Percentiles rank a stretch among this genome's conserved stretches.
phyloP scores from a whole-genome alignment of 352 stramenopile species.

The Globisporangium radiosum region DNA sequence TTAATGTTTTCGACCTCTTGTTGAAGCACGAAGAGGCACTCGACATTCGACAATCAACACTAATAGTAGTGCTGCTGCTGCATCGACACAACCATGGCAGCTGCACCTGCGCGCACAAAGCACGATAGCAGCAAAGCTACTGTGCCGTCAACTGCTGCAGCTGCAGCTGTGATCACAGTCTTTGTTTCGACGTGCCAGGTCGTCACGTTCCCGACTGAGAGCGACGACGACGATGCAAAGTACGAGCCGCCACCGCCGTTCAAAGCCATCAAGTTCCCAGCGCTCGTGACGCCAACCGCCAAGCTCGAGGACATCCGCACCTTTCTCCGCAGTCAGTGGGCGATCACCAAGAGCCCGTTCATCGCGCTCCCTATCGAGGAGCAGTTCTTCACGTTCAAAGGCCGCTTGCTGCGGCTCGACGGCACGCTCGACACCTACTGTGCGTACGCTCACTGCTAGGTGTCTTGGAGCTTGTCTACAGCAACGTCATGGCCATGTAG shows the following conservation, averaged over 20 bases:
- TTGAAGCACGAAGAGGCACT: background rate
- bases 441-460: slow-evolving; percentile 15
- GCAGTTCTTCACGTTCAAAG: slow-evolving; percentile 75
- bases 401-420: slow-evolving; percentile 53
- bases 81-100: too few species aligned
- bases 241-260: background rate
- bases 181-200: slow-evolving; percentile 58
- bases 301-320: slow-evolving; percentile 40
- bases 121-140: background rate
- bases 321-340: slow-evolving; percentile 59
- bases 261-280: slow-evolving; percentile 27
- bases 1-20: background rate
- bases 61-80: too few species aligned
- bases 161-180: slow-evolving; percentile 25
- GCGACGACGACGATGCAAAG: background rate
- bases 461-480: too few species aligned
- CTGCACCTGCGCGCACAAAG: background rate
- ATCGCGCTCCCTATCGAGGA: slow-evolving; percentile 29
- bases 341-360: slow-evolving; percentile 52
- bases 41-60: too few species aligned
- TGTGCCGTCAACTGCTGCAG: slow-evolving; percentile 3
- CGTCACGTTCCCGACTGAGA: slow-evolving; percentile 15
- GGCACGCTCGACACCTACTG: slow-evolving; percentile 57
- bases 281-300: slow-evolving; percentile 30
- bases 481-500: background rate